Conservation (phyloP, 768 basidiomycete species). For the Lepiota brunneoincarnata region DNA sequence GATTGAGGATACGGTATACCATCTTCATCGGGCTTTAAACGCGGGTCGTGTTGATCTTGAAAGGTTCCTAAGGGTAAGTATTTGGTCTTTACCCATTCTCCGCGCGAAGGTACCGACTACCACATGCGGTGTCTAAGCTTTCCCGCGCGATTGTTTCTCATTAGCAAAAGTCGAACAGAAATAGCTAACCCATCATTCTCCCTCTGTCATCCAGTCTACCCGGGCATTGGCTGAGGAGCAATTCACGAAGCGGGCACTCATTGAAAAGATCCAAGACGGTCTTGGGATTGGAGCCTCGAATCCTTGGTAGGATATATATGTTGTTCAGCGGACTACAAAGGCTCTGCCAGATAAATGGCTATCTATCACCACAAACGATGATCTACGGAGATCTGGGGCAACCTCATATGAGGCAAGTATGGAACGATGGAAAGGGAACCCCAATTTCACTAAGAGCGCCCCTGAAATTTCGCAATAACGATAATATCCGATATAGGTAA, state of each 20-base stretch:
- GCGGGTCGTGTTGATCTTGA: constrained; percentile 91
- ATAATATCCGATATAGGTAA: constrained; percentile 5
- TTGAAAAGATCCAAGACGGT: constrained; percentile 80
- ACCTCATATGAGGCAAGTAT: constrained; percentile 4
- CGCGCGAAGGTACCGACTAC: constrained; percentile 1
- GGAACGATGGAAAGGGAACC: constrained; percentile 6
- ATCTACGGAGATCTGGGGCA: constrained; percentile 7
- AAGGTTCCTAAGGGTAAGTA: constrained; percentile 82
- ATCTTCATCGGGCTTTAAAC: constrained; percentile 91
- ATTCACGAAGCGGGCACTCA: constrained; percentile 93
- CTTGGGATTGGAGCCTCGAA: constrained; percentile 44
- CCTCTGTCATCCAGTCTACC: constrained; percentile 52
- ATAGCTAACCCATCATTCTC: constrained; percentile 1
- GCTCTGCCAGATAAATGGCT: background rate
- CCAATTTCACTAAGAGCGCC: constrained; percentile 3
- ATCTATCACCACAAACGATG: background rate
- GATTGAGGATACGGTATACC: constrained; percentile 97
- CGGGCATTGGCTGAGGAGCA: constrained; percentile 92
- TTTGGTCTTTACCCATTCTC: constrained; percentile 13
- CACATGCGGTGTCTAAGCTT: background rate
- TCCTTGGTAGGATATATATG: background rate
- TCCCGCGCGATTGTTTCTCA: constrained; percentile 3
- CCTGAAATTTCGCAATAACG: constrained; percentile 2
- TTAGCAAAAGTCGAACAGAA: constrained; percentile 8
- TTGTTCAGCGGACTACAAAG: background rate